Evolutionary conservation across 768 basidiomycete species (phyloP), one percentile per base, ranked within the genome.

Genomic region (Suillus placidus): DNA sequence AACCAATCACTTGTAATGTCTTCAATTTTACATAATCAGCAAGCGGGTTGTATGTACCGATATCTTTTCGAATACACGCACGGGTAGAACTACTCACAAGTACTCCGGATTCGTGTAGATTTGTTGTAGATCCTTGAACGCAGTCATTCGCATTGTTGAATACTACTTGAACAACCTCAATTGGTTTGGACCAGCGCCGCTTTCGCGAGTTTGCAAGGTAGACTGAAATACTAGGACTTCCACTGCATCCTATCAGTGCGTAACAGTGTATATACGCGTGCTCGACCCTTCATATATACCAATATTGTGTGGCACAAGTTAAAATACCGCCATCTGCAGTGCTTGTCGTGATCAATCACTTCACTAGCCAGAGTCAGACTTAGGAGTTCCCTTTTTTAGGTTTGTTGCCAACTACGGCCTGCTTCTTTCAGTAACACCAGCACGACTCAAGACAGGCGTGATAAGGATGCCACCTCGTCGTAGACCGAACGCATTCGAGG

Each of bases 401-500:
- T 34, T 34, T 34, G 30, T 55, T n/a, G 34, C 32, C 2, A 20
- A 18, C 38, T 60, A 26, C 34, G 37, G 37, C n/a, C 26, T 10
- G 57, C 26, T 60, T 60, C 38, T n/a, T 35, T 56, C 35, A 56
- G 20, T 7, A 58, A 42, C 38, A 30, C 26, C 26, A 18, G 6
- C 7, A 26, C 18, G 40, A 30, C 26, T 42, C 57, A 26, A n/a
- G 54, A 55, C 40, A 40, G 16, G 16, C 37, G 16, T 2, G 34
- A 58, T 37, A 26, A 58, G 40, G n/a, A 82, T 82, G 81, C 69
- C 77, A 26, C 79, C 74, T 35, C 78, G 77, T 32, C 71, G 74
- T 34, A 84, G 85, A 45, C 85, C 84, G 0, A 83, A 77, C 6
- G 88, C 89, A 3, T 84, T 82, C 51, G 85, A 87, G 14, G 77